Evolutionary conservation across 768 basidiomycete species (phyloP).

Genomic region (Boletales sp.): DNA sequence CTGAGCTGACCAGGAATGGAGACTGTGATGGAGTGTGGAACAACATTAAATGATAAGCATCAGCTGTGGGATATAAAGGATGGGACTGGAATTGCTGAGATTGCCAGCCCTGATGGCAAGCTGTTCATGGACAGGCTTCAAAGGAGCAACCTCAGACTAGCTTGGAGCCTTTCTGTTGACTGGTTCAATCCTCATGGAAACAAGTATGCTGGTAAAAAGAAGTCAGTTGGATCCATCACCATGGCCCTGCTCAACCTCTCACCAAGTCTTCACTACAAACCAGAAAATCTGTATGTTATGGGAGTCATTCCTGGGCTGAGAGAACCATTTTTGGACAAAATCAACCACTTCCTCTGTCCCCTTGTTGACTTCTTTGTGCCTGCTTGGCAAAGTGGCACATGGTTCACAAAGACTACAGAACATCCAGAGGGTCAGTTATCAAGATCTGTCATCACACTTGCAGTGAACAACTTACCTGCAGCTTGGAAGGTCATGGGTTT

Average conservation of each 20-base stretch:
- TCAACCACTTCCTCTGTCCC: constrained; percentile 31
- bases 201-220: constrained; percentile 14
- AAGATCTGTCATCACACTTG: constrained; percentile 23
- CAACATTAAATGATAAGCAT: not conserved
- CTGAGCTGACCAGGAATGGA: constrained; percentile 25
- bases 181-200: constrained; percentile 23
- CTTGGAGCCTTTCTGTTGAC: constrained; percentile 22
- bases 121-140: constrained; percentile 3
- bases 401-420: constrained; percentile 7
- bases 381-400: constrained; percentile 30
- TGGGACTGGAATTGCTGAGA: not conserved
- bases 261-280: constrained; percentile 5
- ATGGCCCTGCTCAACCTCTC: constrained; percentile 24
- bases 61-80: not conserved
- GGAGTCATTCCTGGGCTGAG: constrained; percentile 35
- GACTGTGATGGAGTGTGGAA: constrained; percentile 22
- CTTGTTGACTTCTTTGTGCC: constrained; percentile 12
- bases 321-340: constrained; percentile 27
- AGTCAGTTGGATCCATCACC: constrained; percentile 9
- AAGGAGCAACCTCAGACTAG: constrained; percentile 12
- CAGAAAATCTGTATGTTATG: constrained; percentile 36
- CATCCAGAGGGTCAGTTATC: constrained; percentile 23
- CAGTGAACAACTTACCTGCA: not conserved
- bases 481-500: not conserved
- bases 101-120: not conserved